Percentiles rank a stretch among this genome's conserved stretches.
Evolutionary conservation across 2,329 filamentous ascomycete genomes (phyloP).

Genomic region (Biscogniauxia sp.): DNA sequence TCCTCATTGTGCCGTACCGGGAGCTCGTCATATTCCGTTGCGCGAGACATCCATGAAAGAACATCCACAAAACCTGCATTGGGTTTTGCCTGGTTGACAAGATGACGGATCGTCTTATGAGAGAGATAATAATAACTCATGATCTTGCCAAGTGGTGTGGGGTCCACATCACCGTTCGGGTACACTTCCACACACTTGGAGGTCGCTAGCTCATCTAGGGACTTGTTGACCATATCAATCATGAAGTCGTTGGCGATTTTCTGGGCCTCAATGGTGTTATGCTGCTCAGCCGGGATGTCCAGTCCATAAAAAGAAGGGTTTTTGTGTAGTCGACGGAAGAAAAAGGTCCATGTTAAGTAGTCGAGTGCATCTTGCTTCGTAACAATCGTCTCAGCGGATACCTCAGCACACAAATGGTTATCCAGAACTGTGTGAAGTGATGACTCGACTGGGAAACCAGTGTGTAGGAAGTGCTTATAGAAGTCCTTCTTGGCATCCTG

Average conservation of each 20-base stretch:
- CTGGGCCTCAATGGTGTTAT: slow-evolving; percentile 83
- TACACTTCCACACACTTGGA: slow-evolving; percentile 83
- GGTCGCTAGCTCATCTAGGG: slow-evolving; percentile 74
- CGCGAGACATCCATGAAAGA: slow-evolving; percentile 87
- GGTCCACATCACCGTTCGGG: slow-evolving; percentile 83
- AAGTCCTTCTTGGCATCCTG: slow-evolving; percentile 98
- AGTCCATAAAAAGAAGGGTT: slow-evolving; percentile 98
- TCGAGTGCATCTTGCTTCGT: slow-evolving; percentile 97
- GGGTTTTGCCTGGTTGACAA: slow-evolving; percentile 73
- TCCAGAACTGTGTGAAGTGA: slow-evolving; percentile 94
- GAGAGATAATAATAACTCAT: slow-evolving; percentile 99
- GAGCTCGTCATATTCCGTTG: slow-evolving; percentile 95
- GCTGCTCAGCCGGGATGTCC: slow-evolving; percentile 87
- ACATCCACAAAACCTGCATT: slow-evolving; percentile 77
- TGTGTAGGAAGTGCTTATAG: slow-evolving; percentile 98
- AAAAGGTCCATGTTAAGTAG: slow-evolving; percentile 99
- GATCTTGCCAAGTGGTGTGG: slow-evolving; percentile 92
- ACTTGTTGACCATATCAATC: slow-evolving; percentile 86
- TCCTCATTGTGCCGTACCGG: slow-evolving; percentile 98
- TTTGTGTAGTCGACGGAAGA: slow-evolving; percentile 95
- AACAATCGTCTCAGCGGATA: slow-evolving; percentile 86
- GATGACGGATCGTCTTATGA: slow-evolving; percentile 87
- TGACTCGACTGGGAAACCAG: slow-evolving; percentile 95
- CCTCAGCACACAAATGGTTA: slow-evolving; percentile 93
- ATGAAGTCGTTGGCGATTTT: slow-evolving; percentile 90